Evolutionary conservation across 352 stramenopile genomes (phyloP).

Genomic region (Detonula confervacea): DNA sequence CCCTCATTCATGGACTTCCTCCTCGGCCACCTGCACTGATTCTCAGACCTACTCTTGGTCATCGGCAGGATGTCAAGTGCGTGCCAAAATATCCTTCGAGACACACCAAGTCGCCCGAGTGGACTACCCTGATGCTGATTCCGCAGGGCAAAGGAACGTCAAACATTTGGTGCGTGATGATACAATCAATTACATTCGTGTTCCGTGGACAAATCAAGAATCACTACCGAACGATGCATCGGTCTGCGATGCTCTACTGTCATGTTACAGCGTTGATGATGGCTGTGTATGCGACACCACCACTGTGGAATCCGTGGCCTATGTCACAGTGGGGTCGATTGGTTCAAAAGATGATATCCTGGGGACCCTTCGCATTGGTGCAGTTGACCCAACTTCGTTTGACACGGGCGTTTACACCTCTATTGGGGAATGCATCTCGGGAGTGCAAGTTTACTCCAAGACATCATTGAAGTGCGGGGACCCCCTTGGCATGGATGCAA

Average conservation of each 20-base stretch:
- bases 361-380: conserved; percentile 8
- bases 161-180: conserved; percentile 6
- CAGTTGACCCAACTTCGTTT: conserved; percentile 9
- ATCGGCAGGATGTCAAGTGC: neutral
- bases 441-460: conserved; percentile 17
- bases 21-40: conserved; percentile 8
- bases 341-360: conserved; percentile 7
- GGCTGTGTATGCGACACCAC: conserved; percentile 38
- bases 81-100: conserved; percentile 10
- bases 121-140: conserved; percentile 9
- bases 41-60: conserved; percentile 9
- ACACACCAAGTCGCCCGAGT: conserved; percentile 1
- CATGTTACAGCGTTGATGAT: conserved; percentile 7
- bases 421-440: conserved; percentile 8
- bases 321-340: conserved; percentile 4
- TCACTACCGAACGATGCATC: conserved; percentile 5
- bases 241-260: neutral
- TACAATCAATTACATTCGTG: conserved; percentile 3
- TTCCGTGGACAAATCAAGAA: conserved; percentile 3
- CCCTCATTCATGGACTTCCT: conserved; percentile 5
- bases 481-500: conserved; percentile 20
- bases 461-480: conserved; percentile 7
- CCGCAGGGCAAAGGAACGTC: conserved; percentile 1
- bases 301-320: neutral
- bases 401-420: conserved; percentile 14